A percentile compares a stretch with the other conserved stretches of the same genome.
phyloP scores from a whole-genome alignment of 345 rosid genomes.

The Psidium guajava region DNA sequence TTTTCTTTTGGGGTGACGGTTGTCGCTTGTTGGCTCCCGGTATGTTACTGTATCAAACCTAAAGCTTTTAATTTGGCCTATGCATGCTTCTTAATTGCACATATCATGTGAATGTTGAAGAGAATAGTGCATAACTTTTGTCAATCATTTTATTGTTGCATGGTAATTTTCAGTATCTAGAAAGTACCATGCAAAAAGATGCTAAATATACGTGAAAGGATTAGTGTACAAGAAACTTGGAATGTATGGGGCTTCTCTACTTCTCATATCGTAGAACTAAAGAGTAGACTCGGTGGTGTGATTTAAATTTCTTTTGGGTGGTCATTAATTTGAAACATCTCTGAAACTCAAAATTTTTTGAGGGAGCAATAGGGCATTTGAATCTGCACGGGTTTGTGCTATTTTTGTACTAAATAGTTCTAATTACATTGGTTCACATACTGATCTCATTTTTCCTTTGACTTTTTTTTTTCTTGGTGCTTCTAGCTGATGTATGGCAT shows the following conservation, averaged over 20 bases:
- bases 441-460: background rate
- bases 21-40: conserved; percentile 49
- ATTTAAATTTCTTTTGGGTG: background rate
- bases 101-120: background rate
- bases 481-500: background rate
- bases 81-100: background rate
- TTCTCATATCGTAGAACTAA: background rate
- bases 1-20: conserved; percentile 34
- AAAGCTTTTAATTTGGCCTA: background rate
- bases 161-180: background rate
- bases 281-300: background rate
- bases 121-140: background rate
- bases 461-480: background rate
- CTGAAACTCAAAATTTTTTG: background rate
- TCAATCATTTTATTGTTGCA: background rate
- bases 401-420: background rate
- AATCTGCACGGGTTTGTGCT: background rate
- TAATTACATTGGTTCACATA: background rate
- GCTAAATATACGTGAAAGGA: background rate
- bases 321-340: background rate
- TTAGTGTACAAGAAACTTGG: background rate
- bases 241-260: background rate
- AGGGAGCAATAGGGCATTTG: background rate
- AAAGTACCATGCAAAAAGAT: background rate
- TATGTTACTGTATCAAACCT: conserved; percentile 15